Conservation (phyloP, 768 basidiomycete species). For the Polyporus arcularius region DNA sequence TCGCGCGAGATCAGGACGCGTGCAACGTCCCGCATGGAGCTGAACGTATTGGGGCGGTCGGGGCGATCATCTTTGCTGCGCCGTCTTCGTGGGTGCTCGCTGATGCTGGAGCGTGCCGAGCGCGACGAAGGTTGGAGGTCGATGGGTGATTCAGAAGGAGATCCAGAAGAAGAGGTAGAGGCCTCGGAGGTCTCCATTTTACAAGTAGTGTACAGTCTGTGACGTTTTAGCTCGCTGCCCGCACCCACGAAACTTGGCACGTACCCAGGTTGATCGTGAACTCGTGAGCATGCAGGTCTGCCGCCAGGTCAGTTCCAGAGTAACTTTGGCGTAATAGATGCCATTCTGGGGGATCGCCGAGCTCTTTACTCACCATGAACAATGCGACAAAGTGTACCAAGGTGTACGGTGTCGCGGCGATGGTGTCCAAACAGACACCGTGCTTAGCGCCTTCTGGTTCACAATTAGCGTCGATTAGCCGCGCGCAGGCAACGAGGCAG, state of each 20-base stretch:
- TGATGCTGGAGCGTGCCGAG: slow-evolving; percentile 13
- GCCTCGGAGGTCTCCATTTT: slow-evolving; percentile 20
- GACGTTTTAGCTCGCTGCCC: not conserved
- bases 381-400: slow-evolving; percentile 4
- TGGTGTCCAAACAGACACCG: slow-evolving; percentile 14
- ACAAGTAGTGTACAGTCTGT: slow-evolving; percentile 13
- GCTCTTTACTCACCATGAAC: slow-evolving; percentile 14
- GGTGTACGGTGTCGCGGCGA: not conserved
- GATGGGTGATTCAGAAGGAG: slow-evolving; percentile 8
- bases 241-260: not conserved
- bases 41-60: slow-evolving; percentile 13
- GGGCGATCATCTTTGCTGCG: slow-evolving; percentile 21
- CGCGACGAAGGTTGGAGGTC: slow-evolving; percentile 1
- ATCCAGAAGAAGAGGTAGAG: slow-evolving; percentile 20
- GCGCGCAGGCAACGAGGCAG: not conserved
- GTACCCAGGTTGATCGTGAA: slow-evolving; percentile 15
- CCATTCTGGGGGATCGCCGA: not conserved
- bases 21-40: slow-evolving; percentile 40
- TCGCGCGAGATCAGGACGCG: slow-evolving; percentile 46
- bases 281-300: slow-evolving; percentile 10
- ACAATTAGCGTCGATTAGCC: not conserved
- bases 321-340: slow-evolving; percentile 5
- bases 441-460: not conserved
- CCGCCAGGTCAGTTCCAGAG: not conserved
- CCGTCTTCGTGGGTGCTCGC: slow-evolving; percentile 15